A percentile compares a stretch with the other conserved stretches of the same genome.
phyloP scores from a whole-genome alignment of 139 green algal genomes.

The Limnomonas spitsbergensis region DNA sequence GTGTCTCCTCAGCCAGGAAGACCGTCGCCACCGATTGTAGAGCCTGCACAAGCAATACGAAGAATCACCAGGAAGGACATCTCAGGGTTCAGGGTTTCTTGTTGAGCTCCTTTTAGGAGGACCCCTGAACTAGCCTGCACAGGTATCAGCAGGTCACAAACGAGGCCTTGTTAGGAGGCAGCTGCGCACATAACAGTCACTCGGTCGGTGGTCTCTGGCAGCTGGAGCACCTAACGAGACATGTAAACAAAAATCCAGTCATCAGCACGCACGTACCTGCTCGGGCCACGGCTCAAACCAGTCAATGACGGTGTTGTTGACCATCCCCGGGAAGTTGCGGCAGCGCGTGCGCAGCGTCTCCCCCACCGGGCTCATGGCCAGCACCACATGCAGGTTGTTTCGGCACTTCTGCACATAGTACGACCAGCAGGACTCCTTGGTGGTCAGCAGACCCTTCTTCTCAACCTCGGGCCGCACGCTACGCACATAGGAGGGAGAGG shows the following conservation, averaged over 20 bases:
- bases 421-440: conserved; percentile 71
- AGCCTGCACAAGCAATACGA: too few relatives aligned
- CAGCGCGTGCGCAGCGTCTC: conserved; percentile 71
- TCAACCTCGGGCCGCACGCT: conserved; percentile 43
- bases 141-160: too few relatives aligned
- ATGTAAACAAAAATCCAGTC: too few relatives aligned
- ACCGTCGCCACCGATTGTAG: conserved; percentile 67
- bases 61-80: too few relatives aligned
- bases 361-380: conserved; percentile 78
- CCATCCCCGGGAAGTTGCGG: conserved; percentile 84
- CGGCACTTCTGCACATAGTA: conserved; percentile 74
- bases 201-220: too few relatives aligned
- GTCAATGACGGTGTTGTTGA: conserved; percentile 89
- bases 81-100: too few relatives aligned
- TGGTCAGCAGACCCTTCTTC: conserved; percentile 47
- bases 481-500: not conserved
- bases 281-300: conserved; percentile 89
- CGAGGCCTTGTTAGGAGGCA: too few relatives aligned
- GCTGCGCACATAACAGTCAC: too few relatives aligned
- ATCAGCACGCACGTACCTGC: too few relatives aligned
- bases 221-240: too few relatives aligned
- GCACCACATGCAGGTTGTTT: conserved; percentile 80
- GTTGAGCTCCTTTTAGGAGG: too few relatives aligned
- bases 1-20: conserved; percentile 69
- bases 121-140: too few relatives aligned